phyloP scores from a whole-genome alignment of 2,329 filamentous ascomycete species.

The Ceratocystis alfenasii region DNA sequence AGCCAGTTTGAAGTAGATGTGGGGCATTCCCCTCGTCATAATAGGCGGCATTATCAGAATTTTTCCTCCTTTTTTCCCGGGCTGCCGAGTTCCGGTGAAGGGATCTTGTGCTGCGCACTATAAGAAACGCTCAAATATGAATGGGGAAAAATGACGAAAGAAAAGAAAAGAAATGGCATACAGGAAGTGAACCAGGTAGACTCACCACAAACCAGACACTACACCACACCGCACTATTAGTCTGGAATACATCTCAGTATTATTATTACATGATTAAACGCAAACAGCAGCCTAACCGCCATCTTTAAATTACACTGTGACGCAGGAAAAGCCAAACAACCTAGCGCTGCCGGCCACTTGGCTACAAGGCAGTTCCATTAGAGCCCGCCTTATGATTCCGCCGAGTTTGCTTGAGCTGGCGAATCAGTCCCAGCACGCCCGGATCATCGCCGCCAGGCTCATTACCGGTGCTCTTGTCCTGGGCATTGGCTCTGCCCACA shows the following conservation, averaged over 20 bases:
- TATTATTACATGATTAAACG: too few relatives aligned
- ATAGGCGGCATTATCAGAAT: neutral
- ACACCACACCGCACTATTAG: too few relatives aligned
- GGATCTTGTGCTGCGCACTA: too few relatives aligned
- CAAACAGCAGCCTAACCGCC: too few relatives aligned
- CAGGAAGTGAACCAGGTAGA: too few relatives aligned
- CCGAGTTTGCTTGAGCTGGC: constrained; percentile 47
- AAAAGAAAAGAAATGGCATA: neutral
- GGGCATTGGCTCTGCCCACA: constrained; percentile 36
- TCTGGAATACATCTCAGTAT: too few relatives aligned
- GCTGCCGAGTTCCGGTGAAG: neutral
- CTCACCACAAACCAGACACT: too few relatives aligned
- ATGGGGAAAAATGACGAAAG: too few relatives aligned
- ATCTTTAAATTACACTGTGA: too few relatives aligned
- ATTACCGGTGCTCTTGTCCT: neutral
- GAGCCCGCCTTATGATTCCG: constrained; percentile 37
- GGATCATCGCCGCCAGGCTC: constrained; percentile 34
- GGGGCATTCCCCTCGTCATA: neutral
- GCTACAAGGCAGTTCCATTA: constrained; percentile 28
- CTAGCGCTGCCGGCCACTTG: neutral
- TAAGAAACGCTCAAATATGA: too few relatives aligned
- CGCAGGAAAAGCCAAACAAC: neutral
- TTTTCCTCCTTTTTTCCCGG: neutral
- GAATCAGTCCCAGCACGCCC: constrained; percentile 46
- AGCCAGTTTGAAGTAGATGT: neutral